Percentiles rank a stretch among this genome's conserved stretches.
phyloP scores from a whole-genome alignment of 83 land plant genomes.

The Picea engelmannii region DNA sequence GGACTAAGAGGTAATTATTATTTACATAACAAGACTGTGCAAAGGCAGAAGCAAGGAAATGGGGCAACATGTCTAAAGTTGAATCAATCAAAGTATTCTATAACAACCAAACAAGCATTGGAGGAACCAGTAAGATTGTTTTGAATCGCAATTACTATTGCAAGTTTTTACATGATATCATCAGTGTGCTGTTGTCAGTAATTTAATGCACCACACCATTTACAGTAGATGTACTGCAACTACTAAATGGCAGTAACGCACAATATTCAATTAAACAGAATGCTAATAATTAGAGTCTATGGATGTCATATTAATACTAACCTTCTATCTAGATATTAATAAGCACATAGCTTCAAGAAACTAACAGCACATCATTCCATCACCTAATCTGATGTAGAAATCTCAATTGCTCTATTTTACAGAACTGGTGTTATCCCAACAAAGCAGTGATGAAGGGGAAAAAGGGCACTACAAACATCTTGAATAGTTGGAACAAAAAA shows the following conservation, averaged over 20 bases:
- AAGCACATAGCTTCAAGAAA: not conserved
- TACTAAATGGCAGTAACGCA: not conserved
- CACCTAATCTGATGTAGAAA: not conserved
- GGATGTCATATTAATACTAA: too few relatives aligned
- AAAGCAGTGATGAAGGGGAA: not conserved
- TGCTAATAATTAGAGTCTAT: not conserved
- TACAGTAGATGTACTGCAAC: not conserved
- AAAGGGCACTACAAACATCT: not conserved
- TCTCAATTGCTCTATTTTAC: not conserved
- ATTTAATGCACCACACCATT: conserved; percentile 3
- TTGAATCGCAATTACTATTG: not conserved
- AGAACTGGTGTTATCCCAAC: not conserved
- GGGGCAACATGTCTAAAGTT: too few relatives aligned
- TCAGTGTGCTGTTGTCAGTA: not conserved
- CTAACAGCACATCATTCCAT: conserved; percentile 1
- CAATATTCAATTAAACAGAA: not conserved
- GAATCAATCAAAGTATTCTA: not conserved
- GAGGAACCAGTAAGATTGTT: not conserved
- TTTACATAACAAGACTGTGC: too few relatives aligned
- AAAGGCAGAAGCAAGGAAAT: too few relatives aligned
- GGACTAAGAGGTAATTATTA: too few relatives aligned
- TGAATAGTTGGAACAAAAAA: not conserved
- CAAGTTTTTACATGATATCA: not conserved
- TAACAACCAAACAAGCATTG: not conserved
- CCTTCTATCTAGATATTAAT: not conserved